Base-by-base conservation (phyloP, 1,284 basidiomycete species). In the Ceratobasidium sp. region DNA sequence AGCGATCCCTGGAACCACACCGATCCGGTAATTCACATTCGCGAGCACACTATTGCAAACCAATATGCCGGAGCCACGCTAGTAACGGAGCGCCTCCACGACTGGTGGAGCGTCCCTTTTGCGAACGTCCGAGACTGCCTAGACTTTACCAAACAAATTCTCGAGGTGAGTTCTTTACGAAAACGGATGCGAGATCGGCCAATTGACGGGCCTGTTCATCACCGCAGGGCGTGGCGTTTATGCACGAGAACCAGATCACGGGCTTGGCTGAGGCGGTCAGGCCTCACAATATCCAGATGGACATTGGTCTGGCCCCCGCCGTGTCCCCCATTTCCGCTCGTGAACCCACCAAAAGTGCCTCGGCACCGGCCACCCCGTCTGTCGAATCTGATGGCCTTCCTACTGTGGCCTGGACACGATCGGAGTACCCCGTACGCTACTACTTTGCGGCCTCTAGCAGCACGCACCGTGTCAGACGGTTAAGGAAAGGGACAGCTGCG, bases 1-100 rank as follows among this genome's bases (percentile, higher is more conserved):
- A 50, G 59, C n/a, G 74, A 75, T 46, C 72, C 74, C 1, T 75
- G 72, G 74, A 75, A 75, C 64, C 74, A 73, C 66, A 73, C 74
- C 16, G 54, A 69, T 4, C 74, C 74, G 14, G 59, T 73, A 26
- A n/a, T 75, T 21, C 72, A 75, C 54, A 63, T 73, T 44, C 55
- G 72, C 54, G 71, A 73, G 14, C 61, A 75, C 66, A 70, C 66
- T 1, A 38, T 70, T 23, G 54, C 66, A 32, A 58, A 70, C 21
- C 52, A 38, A 13, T 59, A 67, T 21, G 59, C 50, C n/a, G 71
- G 73, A 35, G 72, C 72, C 14, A 59, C 52, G 11, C 58, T 73
- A 13, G 73, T 75, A 35, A 75, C 67, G 38, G 72, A 69, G 57
- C 63, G 64, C 18, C 43, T 75, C 16, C 72, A 64, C 23, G 64